Conservation (phyloP, 2,329 filamentous ascomycete genomes). For the Gnomoniopsis sp. region DNA sequence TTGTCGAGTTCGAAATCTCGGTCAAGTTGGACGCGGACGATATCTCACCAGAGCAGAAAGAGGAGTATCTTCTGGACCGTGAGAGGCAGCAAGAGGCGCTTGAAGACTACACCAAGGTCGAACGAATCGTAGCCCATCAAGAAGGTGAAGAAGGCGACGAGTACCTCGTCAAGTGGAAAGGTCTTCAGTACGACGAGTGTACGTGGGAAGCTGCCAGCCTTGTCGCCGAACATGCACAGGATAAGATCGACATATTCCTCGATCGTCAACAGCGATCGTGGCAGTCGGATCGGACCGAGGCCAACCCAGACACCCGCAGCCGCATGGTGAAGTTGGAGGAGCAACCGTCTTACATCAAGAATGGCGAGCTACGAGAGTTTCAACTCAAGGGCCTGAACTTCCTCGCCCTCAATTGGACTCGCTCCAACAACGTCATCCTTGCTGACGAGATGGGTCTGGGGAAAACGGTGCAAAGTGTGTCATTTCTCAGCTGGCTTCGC, state of each 20-base stretch:
- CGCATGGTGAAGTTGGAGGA: slow-evolving; percentile 70
- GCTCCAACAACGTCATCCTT: slow-evolving; percentile 90
- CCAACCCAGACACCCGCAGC: slow-evolving; percentile 70
- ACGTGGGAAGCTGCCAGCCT: slow-evolving; percentile 85
- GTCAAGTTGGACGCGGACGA: slow-evolving; percentile 72
- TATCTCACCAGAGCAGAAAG: slow-evolving; percentile 77
- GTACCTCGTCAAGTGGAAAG: slow-evolving; percentile 97
- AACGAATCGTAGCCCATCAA: slow-evolving; percentile 83
- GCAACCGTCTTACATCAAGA: slow-evolving; percentile 81
- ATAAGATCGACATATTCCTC: slow-evolving; percentile 87
- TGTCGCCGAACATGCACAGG: slow-evolving; percentile 75
- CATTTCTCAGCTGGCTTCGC: slow-evolving; percentile 94
- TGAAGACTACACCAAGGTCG: slow-evolving; percentile 86
- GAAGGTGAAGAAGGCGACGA: slow-evolving; percentile 78
- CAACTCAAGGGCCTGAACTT: slow-evolving; percentile 95
- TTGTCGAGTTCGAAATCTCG: slow-evolving; percentile 75
- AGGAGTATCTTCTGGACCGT: slow-evolving; percentile 93
- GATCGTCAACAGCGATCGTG: slow-evolving; percentile 80
- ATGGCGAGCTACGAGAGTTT: slow-evolving; percentile 84
- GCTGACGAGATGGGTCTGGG: slow-evolving; percentile 98
- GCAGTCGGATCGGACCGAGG: slow-evolving; percentile 73
- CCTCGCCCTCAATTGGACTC: slow-evolving; percentile 92
- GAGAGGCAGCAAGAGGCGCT: slow-evolving; percentile 87
- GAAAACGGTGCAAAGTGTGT: slow-evolving; percentile 96
- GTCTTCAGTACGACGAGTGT: slow-evolving; percentile 86